Evolutionary conservation across 2,329 filamentous ascomycete genomes (phyloP).

Genomic region (Aspergillus fumigatiaffinis): DNA sequence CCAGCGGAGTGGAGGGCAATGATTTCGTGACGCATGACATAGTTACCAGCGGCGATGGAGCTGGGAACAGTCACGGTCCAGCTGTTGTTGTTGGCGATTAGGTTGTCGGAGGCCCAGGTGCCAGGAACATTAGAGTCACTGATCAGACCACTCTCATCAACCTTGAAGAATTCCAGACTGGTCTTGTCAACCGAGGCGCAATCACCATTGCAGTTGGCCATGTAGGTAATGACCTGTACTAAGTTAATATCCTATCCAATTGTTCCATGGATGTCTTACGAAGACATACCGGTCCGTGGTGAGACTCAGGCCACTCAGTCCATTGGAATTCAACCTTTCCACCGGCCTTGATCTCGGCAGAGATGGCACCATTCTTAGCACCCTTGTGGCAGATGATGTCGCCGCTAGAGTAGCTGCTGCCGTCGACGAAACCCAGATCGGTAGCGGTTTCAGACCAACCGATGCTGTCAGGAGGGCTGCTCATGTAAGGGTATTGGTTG

Average conservation of each 20-base stretch:
- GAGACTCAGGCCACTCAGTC: conserved; percentile 62
- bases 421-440: conserved; percentile 53
- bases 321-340: conserved; percentile 57
- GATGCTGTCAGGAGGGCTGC: conserved; percentile 41
- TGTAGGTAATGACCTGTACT: conserved; percentile 55
- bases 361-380: conserved; percentile 49
- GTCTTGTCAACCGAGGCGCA: conserved; percentile 53
- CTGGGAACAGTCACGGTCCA: conserved; percentile 48
- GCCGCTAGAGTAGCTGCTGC: conserved; percentile 42
- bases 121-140: conserved; percentile 41
- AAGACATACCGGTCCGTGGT: conserved; percentile 51
- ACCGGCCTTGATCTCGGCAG: conserved; percentile 59
- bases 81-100: conserved; percentile 52
- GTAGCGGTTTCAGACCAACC: conserved; percentile 54
- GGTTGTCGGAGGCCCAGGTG: conserved; percentile 54
- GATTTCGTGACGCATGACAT: conserved; percentile 54
- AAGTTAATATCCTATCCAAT: background rate
- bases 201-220: conserved; percentile 57
- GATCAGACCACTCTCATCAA: conserved; percentile 54
- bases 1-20: conserved; percentile 51
- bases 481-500: conserved; percentile 30
- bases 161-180: conserved; percentile 60
- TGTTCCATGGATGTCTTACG: background rate
- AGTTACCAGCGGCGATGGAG: conserved; percentile 48
- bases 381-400: conserved; percentile 62